phyloP scores from a whole-genome alignment of 192 early-diverging fungal species.

The Coemansia sp. region DNA sequence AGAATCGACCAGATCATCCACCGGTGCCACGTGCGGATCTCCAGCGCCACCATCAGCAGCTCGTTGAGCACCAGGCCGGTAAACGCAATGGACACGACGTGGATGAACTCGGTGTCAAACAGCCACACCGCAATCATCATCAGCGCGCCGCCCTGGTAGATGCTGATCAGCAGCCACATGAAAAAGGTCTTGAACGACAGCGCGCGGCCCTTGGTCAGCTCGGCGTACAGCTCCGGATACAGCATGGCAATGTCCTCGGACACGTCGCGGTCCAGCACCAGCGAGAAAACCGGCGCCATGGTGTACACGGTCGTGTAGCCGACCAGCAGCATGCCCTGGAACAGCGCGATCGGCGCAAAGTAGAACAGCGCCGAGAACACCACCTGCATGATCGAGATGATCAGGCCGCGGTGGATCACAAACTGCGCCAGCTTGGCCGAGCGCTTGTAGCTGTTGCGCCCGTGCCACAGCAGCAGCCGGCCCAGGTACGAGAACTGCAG shows the following conservation, averaged over 20 bases:
- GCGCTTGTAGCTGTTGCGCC: slow-evolving; percentile 89
- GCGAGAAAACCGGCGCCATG: slow-evolving; percentile 93
- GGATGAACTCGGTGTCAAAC: slow-evolving; percentile 93
- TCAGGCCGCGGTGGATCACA: slow-evolving; percentile 94
- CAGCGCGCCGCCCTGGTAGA: slow-evolving; percentile 94
- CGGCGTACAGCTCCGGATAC: slow-evolving; percentile 93
- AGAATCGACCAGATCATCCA: slow-evolving; percentile 85
- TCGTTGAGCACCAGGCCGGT: slow-evolving; percentile 93
- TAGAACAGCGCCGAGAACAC: slow-evolving; percentile 96
- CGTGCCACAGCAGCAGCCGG: slow-evolving; percentile 89
- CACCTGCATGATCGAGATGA: slow-evolving; percentile 97
- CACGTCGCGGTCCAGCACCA: slow-evolving; percentile 89
- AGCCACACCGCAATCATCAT: slow-evolving; percentile 93
- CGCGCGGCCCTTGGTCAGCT: slow-evolving; percentile 88
- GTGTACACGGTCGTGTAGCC: slow-evolving; percentile 97
- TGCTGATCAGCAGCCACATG: slow-evolving; percentile 88
- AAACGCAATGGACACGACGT: slow-evolving; percentile 93
- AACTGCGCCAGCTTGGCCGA: slow-evolving; percentile 94
- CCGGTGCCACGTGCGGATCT: slow-evolving; percentile 91
- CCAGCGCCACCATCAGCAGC: slow-evolving; percentile 90
- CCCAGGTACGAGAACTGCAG: slow-evolving; percentile 85
- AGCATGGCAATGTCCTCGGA: slow-evolving; percentile 82
- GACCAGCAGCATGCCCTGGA: slow-evolving; percentile 81
- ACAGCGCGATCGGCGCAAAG: slow-evolving; percentile 94
- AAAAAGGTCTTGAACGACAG: slow-evolving; percentile 92